These are phyloP conservation scores for Arabidopsis hybrid DNA, from an alignment of 441 rosid species.

Conservation along the genomic window DNA sequence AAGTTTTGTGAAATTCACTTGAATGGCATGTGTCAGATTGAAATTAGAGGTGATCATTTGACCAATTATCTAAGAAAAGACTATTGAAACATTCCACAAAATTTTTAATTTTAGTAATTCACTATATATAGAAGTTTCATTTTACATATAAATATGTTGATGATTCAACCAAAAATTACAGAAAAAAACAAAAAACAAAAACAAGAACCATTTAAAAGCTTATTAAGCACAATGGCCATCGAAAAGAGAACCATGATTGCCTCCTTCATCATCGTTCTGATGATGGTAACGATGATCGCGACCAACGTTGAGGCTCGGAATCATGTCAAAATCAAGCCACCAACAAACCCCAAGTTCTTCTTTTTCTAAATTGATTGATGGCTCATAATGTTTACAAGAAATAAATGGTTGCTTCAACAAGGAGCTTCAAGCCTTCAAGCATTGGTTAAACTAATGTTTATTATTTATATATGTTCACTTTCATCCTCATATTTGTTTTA, in stretches of 20 bases:
- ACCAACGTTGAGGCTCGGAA: conserved; percentile 39
- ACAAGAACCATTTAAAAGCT: conserved; percentile 34
- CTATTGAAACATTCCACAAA: conserved; percentile 30
- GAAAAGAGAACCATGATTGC: conserved; percentile 42
- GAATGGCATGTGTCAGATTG: background rate
- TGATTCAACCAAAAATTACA: background rate
- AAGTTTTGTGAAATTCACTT: background rate
- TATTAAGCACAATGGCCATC: conserved; percentile 37
- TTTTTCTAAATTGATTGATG: conserved; percentile 32
- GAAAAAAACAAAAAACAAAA: background rate
- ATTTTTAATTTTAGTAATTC: conserved; percentile 6
- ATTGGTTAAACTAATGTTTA: conserved; percentile 2
- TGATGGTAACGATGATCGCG: conserved; percentile 39
- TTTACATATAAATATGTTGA: conserved; percentile 23
- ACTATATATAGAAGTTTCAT: conserved; percentile 28
- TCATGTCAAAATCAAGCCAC: conserved; percentile 37
- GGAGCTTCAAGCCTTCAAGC: conserved; percentile 36
- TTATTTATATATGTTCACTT: conserved; percentile 1
- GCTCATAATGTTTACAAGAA: conserved; percentile 31
- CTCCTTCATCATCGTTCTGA: conserved; percentile 36
- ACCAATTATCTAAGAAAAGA: conserved; percentile 30
- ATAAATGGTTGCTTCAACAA: conserved; percentile 42
- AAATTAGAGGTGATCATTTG: conserved; percentile 7
- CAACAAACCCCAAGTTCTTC: background rate
- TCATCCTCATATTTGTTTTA: conserved; percentile 30